A percentile compares a stretch with the other conserved stretches of the same genome.
These are phyloP conservation scores for Megacollybia marginata DNA, from an alignment of 768 basidiomycete genomes.

Conservation along the genomic window DNA sequence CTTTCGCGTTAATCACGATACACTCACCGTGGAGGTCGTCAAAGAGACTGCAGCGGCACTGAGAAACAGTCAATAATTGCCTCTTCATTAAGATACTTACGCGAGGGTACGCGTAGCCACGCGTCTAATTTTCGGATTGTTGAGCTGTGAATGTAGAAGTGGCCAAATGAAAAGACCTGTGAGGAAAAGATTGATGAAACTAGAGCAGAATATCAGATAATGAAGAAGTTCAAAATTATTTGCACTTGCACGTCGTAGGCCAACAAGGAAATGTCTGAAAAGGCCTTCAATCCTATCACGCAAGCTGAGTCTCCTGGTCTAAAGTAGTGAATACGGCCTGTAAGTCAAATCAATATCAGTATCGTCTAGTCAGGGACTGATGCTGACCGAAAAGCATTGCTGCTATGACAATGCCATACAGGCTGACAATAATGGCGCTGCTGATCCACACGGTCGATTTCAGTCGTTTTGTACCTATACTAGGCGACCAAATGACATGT, in stretches of 20 bases:
- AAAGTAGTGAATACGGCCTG: constrained; percentile 30
- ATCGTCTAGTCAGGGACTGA: not conserved
- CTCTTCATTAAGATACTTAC: constrained; percentile 17
- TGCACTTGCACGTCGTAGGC: constrained; percentile 38
- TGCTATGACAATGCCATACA: constrained; percentile 32
- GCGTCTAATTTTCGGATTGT: constrained; percentile 24
- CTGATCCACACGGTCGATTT: constrained; percentile 34
- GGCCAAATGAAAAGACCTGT: constrained; percentile 42
- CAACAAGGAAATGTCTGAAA: constrained; percentile 36
- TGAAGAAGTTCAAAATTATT: not conserved
- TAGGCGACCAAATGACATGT: constrained; percentile 37
- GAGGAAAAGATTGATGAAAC: constrained; percentile 27
- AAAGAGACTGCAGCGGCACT: constrained; percentile 41
- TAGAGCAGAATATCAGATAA: constrained; percentile 4
- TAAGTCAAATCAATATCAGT: not conserved
- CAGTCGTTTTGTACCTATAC: constrained; percentile 21
- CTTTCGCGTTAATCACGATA: not conserved
- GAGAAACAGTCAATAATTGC: not conserved
- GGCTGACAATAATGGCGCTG: constrained; percentile 26
- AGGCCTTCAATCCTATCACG: constrained; percentile 37
- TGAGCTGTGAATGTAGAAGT: constrained; percentile 25
- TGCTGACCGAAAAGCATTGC: constrained; percentile 30
- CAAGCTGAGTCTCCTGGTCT: constrained; percentile 28
- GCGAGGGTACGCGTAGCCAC: constrained; percentile 35
- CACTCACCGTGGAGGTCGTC: constrained; percentile 35